Base-by-base conservation (phyloP, 768 basidiomycete species). In the Tricholoma terreum region DNA sequence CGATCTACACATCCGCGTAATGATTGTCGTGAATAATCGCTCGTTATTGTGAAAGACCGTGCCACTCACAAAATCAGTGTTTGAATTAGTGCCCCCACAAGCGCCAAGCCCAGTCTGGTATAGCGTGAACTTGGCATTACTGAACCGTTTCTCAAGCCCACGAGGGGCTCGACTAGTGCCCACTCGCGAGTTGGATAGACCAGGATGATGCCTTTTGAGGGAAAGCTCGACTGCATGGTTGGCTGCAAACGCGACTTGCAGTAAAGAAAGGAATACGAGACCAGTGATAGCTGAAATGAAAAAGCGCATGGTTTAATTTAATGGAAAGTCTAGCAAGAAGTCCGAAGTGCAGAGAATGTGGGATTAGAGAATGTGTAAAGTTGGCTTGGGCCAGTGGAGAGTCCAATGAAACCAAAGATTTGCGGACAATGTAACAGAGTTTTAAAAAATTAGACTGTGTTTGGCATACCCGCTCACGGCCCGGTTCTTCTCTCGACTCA, bases 51-150 rank as follows among this genome's bases (percentile, higher is more conserved):
- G 4, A 46, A 35, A 50, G 36, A 50, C 33, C 33, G 14, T 14
- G 48, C 14, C 14, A 67, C 75, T 60, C 55, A 83, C 81, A 48
- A 69, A 82, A 60, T 83, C 82, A 36, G 61, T 67, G 10, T 68
- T 33, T 1, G 49, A 38, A 61, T 72, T 83, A 5, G 1, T n/a
- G 19, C 66, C 27, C 6, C 82, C 82, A 60, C 82, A 83, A n/a
- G 82, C 80, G 40, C 82, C 82, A 65, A 79, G 56, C 12, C 67
- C 68, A 50, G 66, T 58, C 50, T 65, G 65, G 60, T 66, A 75
- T 55, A 62, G 72, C 8, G 73, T 69, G 58, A 72, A 71, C 54
- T 64, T 65, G 24, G 67, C 63, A 46, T 60, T 58, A 43, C 64
- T 63, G 45, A 67, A 70, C 31, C 73, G 68, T 55, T 71, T 73